Evolutionary conservation across 169 alveolate genomes (phyloP).

Genomic region (Neospora caninum): DNA sequence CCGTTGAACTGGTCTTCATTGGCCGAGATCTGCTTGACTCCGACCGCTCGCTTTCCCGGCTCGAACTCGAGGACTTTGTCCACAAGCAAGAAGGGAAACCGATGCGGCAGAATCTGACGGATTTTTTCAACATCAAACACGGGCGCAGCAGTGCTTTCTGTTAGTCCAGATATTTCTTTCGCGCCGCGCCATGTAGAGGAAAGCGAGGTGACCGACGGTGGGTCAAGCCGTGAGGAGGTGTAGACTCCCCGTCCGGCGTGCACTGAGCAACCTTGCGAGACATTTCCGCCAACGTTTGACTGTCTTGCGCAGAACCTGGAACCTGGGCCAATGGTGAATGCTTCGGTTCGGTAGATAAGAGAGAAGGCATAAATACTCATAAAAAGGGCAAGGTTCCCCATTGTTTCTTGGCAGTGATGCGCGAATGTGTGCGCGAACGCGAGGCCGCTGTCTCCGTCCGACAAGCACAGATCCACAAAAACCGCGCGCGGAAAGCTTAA

Average conservation of each 20-base stretch:
- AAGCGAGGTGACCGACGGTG: not conserved
- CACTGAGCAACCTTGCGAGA: not conserved
- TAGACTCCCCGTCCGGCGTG: not conserved
- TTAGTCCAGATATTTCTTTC: not conserved
- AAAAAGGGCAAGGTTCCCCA: not conserved
- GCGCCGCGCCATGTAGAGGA: slow-evolving; percentile 37
- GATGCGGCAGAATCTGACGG: slow-evolving; percentile 72
- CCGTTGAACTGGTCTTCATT: slow-evolving; percentile 78
- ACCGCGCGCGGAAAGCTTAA: not conserved
- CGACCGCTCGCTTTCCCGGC: slow-evolving; percentile 73
- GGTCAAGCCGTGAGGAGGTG: not conserved
- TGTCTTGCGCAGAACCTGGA: not conserved
- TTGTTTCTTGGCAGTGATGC: not conserved
- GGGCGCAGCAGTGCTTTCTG: not conserved
- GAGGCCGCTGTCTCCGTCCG: not conserved
- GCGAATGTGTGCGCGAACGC: not conserved
- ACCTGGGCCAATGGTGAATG: slow-evolving; percentile 25
- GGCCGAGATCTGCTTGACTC: slow-evolving; percentile 72
- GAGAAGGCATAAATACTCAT: not conserved
- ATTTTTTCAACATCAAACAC: slow-evolving; percentile 70
- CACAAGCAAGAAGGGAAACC: slow-evolving; percentile 77
- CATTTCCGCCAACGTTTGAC: not conserved
- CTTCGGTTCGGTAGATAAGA: not conserved
- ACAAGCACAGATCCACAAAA: not conserved
- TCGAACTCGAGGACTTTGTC: slow-evolving; percentile 74